phyloP scores from a whole-genome alignment of 805 yeast genomes.

The Wickerhamiella allomyrinae region DNA sequence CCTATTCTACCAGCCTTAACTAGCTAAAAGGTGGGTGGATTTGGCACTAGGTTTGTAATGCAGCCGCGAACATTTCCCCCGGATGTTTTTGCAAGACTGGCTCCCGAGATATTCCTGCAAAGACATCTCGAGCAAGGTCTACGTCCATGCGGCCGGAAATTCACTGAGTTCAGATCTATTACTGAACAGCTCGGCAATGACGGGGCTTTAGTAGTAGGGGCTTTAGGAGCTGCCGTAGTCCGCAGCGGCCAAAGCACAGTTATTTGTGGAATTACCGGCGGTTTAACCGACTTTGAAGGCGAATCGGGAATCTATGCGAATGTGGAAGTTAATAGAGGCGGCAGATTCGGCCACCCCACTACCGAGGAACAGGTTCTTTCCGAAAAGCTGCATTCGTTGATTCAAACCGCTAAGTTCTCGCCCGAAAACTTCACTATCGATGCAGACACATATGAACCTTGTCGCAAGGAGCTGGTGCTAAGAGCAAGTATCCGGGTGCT shows the following conservation, averaged over 20 bases:
- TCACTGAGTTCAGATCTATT: slow-evolving; percentile 57
- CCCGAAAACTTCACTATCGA: slow-evolving; percentile 21
- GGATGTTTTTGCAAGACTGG: slow-evolving; percentile 64
- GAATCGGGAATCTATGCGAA: slow-evolving; percentile 48
- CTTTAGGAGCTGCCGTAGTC: slow-evolving; percentile 55
- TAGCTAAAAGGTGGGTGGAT: slow-evolving; percentile 1
- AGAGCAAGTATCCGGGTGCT: slow-evolving; percentile 64
- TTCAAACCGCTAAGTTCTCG: slow-evolving; percentile 43
- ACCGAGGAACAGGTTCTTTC: slow-evolving; percentile 71
- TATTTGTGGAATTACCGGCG: slow-evolving; percentile 53
- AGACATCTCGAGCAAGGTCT: slow-evolving; percentile 62
- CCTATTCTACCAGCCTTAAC: slow-evolving; percentile 2
- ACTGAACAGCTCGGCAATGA: slow-evolving; percentile 22
- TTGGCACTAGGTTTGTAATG: slow-evolving; percentile 5
- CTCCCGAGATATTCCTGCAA: slow-evolving; percentile 72
- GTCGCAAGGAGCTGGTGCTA: slow-evolving; percentile 39
- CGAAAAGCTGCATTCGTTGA: slow-evolving; percentile 46
- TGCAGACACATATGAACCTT: slow-evolving; percentile 20
- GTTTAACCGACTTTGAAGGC: slow-evolving; percentile 39
- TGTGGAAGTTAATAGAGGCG: slow-evolving; percentile 63
- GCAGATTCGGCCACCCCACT: slow-evolving; percentile 58
- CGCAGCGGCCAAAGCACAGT: slow-evolving; percentile 61
- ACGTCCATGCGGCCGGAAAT: slow-evolving; percentile 57
- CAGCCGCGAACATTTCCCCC: slow-evolving; percentile 59
- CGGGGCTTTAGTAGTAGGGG: slow-evolving; percentile 14